Conservation (phyloP, 495 filamentous ascomycete species). For the Thozetella sp. region DNA sequence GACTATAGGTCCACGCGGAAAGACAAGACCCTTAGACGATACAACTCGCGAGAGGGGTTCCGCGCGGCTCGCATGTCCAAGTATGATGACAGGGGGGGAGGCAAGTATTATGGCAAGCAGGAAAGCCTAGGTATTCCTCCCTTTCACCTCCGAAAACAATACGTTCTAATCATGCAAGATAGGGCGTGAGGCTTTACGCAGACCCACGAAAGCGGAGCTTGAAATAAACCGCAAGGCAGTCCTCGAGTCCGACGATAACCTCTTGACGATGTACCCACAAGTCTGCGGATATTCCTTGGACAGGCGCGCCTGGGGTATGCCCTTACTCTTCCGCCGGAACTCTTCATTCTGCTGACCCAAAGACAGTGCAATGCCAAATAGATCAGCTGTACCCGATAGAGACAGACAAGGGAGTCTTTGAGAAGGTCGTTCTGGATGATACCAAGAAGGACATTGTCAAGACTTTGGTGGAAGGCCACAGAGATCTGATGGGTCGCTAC, state of each 20-base stretch:
- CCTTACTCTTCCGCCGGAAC: not conserved
- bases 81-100: no score
- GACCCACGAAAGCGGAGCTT: constrained; percentile 4
- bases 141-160: not conserved
- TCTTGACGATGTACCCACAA: not conserved
- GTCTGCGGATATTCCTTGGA: constrained; percentile 5
- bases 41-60: no score
- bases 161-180: not conserved
- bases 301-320: constrained; percentile 4
- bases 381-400: constrained; percentile 1
- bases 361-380: not conserved
- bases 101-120: not conserved
- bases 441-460: constrained; percentile 9
- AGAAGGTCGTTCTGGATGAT: constrained; percentile 11
- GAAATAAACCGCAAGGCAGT: constrained; percentile 2
- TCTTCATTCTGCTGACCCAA: not conserved
- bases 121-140: not conserved
- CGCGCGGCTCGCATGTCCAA: no score
- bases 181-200: not conserved
- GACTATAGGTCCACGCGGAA: no score
- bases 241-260: constrained; percentile 8
- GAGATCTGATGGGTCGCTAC: constrained; percentile 3
- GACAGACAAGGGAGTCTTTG: constrained; percentile 5
- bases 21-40: no score
- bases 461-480: constrained; percentile 3